Evolutionary conservation across 352 stramenopile genomes (phyloP), one percentile per base, ranked within the genome.

Genomic region (Pythium aristosporum): DNA sequence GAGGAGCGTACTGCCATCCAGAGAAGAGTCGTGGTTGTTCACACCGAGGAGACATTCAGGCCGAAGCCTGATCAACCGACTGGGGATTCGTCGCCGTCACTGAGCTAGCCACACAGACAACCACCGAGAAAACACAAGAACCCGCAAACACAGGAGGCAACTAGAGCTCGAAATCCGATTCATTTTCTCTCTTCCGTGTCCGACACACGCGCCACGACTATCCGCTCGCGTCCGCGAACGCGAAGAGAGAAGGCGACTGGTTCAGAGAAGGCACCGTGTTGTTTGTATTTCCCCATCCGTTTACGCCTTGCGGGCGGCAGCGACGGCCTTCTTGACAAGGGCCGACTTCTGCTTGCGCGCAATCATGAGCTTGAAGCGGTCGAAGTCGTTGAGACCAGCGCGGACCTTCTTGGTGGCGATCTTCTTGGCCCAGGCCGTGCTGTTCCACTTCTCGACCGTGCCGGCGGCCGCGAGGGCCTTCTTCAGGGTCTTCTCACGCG

Each of bases 301-400:
- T 73, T 73, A 73, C 20, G 67, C 67, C 82, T 96, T 96, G 75
- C 85, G 86, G 54, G 78, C 65, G 16, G 83, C 82, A 53, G 87
- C 87, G 47, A 92, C 63, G 42, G 82, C 71, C 80, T 98, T 97
- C 76, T 96, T 96, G 76, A 99, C 89, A 61, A 98, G 89, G 44
- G 80, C 82, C 65, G 83, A 91, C 89, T 99, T 99, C 80, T 99
- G 95, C 93, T 99, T 99, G 79, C 96, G 96, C 47, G 97, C 98
- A 73, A 99, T 97, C 96, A 99, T 99, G 65, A 98, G 87, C 94
- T 99, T 99, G 86, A 99, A 99, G 75, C 98, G 91, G 75, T 98
- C 96, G 71, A 99, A 99, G 88, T 99, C 98, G 67, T 74, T 96
- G 25, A 99, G 83, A 65, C 77, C 76, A 37, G 91, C 91, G 65